Conservation (phyloP, 768 basidiomycete genomes). For the Ramaria rubella region DNA sequence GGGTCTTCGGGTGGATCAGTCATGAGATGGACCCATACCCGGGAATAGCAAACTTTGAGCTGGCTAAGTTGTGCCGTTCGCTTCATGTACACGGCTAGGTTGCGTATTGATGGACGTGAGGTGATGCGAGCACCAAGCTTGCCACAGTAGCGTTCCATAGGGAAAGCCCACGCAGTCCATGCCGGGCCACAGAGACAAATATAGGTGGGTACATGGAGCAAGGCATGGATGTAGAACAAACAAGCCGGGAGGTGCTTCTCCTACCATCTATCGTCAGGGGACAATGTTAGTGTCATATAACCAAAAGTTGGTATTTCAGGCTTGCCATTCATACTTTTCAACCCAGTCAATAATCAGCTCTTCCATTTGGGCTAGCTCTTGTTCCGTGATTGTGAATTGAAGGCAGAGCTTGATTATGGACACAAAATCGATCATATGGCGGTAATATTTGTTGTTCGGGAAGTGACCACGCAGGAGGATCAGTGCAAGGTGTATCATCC, state of each 20-base stretch:
- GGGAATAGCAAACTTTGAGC: constrained; percentile 21
- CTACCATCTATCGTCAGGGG: background rate
- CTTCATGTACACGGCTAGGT: background rate
- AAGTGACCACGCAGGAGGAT: background rate
- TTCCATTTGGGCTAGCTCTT: constrained; percentile 13
- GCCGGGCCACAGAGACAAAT: background rate
- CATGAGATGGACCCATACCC: background rate
- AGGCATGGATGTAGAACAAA: background rate
- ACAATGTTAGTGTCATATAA: background rate
- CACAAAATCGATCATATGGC: background rate
- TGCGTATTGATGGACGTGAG: background rate
- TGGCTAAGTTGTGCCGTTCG: constrained; percentile 20
- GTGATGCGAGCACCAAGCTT: background rate
- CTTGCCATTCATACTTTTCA: background rate
- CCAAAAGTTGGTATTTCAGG: no score
- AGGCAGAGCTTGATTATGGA: constrained; percentile 13
- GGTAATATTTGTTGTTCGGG: background rate
- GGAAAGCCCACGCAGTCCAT: constrained; percentile 22
- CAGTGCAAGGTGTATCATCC: constrained; percentile 19
- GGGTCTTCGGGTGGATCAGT: background rate
- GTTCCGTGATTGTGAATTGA: constrained; percentile 13
- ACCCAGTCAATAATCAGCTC: constrained; percentile 16
- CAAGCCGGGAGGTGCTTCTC: background rate
- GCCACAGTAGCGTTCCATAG: constrained; percentile 23
- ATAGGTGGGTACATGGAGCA: background rate